Evolutionary conservation across 345 rosid genomes (phyloP).

Genomic region (Hevea brasiliensis): DNA sequence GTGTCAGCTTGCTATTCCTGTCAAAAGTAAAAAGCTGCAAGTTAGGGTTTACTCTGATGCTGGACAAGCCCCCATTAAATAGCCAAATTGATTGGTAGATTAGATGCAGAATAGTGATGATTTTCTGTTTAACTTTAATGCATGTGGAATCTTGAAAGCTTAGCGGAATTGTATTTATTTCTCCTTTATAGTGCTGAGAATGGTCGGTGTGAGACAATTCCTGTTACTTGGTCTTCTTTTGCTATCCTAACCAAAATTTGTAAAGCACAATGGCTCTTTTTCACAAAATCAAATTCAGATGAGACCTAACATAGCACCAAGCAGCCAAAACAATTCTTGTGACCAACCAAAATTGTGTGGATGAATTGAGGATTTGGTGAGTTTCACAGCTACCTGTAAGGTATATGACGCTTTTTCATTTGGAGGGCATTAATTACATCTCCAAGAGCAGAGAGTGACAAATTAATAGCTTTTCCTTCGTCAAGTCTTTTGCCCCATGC

Average conservation of each 20-base stretch:
- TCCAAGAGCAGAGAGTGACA: conserved; percentile 79
- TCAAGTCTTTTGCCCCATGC: conserved; percentile 79
- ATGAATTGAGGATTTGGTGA: background rate
- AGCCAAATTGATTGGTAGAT: background rate
- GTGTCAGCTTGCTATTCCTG: conserved; percentile 92
- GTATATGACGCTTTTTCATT: conserved; percentile 60
- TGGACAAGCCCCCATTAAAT: background rate
- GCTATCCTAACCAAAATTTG: background rate
- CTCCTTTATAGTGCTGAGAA: background rate
- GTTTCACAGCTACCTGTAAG: conserved; percentile 55
- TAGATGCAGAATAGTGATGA: background rate
- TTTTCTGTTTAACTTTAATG: background rate
- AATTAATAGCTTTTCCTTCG: conserved; percentile 89
- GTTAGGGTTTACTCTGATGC: conserved; percentile 9
- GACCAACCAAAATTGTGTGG: background rate
- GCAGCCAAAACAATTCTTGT: background rate
- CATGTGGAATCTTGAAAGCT: background rate
- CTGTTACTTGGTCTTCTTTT: background rate
- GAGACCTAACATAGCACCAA: background rate
- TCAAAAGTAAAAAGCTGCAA: conserved; percentile 20
- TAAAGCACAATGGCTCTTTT: background rate
- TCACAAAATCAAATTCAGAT: background rate
- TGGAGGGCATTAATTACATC: conserved; percentile 80
- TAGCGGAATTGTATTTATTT: background rate
- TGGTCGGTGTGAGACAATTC: background rate